A percentile compares a stretch with the other conserved stretches of the same genome.
phyloP scores from a whole-genome alignment of 2,329 filamentous ascomycete species.

The Aureobasidium lini region DNA sequence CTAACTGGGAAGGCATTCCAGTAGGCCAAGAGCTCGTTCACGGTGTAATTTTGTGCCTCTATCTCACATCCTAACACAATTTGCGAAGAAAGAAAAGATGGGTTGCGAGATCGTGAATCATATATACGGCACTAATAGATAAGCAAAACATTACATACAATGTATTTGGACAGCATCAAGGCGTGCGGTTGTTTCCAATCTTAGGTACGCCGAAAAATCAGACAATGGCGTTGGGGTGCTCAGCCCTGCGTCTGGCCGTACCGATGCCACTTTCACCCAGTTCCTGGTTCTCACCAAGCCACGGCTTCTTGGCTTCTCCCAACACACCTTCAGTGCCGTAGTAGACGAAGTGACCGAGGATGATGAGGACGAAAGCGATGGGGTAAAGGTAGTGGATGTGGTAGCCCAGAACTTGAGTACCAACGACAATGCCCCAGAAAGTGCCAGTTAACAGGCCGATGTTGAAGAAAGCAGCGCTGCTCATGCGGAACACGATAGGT shows the following conservation, averaged over 20 bases:
- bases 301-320: conserved; percentile 88
- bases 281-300: conserved; percentile 84
- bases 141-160: neutral
- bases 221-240: conserved; percentile 18
- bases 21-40: too few species aligned
- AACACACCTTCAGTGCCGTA: conserved; percentile 76
- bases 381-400: conserved; percentile 86
- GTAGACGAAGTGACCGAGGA: conserved; percentile 78
- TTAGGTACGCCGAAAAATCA: neutral
- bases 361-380: conserved; percentile 88
- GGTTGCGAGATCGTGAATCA: neutral
- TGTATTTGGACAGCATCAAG: neutral
- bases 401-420: conserved; percentile 75
- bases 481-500: conserved; percentile 82
- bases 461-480: conserved; percentile 90
- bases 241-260: conserved; percentile 65
- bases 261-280: conserved; percentile 70
- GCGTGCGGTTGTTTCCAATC: neutral
- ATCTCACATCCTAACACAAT: too few species aligned
- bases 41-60: too few species aligned
- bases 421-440: conserved; percentile 95
- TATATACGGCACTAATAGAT: neutral
- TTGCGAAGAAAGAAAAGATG: neutral
- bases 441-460: conserved; percentile 89
- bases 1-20: too few species aligned